phyloP scores from a whole-genome alignment of 768 basidiomycete species.

The Nidularia pulvinata region DNA sequence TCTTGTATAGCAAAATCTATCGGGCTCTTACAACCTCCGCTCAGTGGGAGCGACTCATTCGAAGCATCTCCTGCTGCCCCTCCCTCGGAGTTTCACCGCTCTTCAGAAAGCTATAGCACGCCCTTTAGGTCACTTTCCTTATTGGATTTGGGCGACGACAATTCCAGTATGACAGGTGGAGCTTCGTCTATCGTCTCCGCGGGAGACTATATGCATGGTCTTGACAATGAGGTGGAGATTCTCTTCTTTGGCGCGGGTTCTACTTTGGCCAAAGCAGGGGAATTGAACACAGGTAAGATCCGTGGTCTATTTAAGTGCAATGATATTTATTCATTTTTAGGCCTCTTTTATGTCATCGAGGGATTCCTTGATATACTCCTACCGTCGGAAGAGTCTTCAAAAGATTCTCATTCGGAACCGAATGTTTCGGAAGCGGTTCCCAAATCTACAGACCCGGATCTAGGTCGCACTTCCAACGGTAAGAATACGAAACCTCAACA shows the following conservation, averaged over 20 bases:
- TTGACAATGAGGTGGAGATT: constrained; percentile 98
- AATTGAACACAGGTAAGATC: constrained; percentile 74
- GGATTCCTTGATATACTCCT: constrained; percentile 93
- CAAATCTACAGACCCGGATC: constrained; percentile 27
- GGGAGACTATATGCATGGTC: constrained; percentile 69
- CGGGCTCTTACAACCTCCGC: constrained; percentile 85
- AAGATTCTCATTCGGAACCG: constrained; percentile 8
- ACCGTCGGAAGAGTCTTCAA: constrained; percentile 40
- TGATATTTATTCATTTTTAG: constrained; percentile 26
- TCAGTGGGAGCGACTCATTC: constrained; percentile 65
- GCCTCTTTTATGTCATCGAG: constrained; percentile 93
- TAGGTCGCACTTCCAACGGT: constrained; percentile 28
- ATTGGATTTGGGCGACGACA: constrained; percentile 70
- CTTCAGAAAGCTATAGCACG: constrained; percentile 49
- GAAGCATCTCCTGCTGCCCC: constrained; percentile 67
- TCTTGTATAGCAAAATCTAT: constrained; percentile 97
- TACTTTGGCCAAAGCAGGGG: constrained; percentile 85
- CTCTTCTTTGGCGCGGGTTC: constrained; percentile 89
- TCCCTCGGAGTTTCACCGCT: constrained; percentile 37
- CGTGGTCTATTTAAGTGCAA: constrained; percentile 2
- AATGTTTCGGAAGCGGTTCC: constrained; percentile 8
- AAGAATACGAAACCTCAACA: constrained; percentile 34
- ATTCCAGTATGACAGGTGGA: constrained; percentile 58
- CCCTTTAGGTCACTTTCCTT: constrained; percentile 78
- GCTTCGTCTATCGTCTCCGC: constrained; percentile 49